Evolutionary conservation across 148 eudicot species (phyloP), one percentile per base, ranked within the genome.

Genomic region (Talinum fruticosum): DNA sequence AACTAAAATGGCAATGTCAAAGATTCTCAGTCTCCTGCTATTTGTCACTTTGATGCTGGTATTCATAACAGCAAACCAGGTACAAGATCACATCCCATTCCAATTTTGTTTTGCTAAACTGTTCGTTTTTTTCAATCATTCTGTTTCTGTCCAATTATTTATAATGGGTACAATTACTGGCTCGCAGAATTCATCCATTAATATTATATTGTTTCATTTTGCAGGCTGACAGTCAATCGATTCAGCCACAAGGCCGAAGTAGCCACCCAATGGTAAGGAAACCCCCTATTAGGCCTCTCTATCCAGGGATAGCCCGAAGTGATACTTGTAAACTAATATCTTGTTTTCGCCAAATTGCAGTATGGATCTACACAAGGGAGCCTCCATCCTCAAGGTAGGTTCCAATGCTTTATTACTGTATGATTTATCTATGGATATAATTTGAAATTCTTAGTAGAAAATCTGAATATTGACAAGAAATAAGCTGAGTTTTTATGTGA

Each of bases 321-420:
- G n/a, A n/a, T n/a, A n/a, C n/a, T n/a, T n/a, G n/a, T n/a, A n/a
- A n/a, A n/a, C n/a, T n/a, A n/a, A n/a, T n/a, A 2, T 26, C 23
- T 41, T 54, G 15, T 41, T 18, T 16, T 75, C 12, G 12, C 65
- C 6, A 36, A 24, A 41, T 71, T 80, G 80, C 82, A 84, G 89
- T 75, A 82, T 69, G 89, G 87, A 72, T 81, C 79, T 34, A 57
- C 84, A 32, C 78, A 87, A 76, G 89, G 89, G 69, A 87, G 89
- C 78, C 85, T 87, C 33, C 83, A 76, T 4, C 89, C 89, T 47
- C 87, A 84, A 87, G 89, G 89, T 87, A 74, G 14, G 62, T 51
- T 77, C 10, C 26, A 59, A 51, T 18, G 14, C 14, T 41, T 41
- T n/a, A n/a, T n/a, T n/a, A n/a, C n/a, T n/a, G 12, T 41, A 41